Conservation (phyloP, 805 yeast species). For the Kazachstania bromeliacearum region DNA sequence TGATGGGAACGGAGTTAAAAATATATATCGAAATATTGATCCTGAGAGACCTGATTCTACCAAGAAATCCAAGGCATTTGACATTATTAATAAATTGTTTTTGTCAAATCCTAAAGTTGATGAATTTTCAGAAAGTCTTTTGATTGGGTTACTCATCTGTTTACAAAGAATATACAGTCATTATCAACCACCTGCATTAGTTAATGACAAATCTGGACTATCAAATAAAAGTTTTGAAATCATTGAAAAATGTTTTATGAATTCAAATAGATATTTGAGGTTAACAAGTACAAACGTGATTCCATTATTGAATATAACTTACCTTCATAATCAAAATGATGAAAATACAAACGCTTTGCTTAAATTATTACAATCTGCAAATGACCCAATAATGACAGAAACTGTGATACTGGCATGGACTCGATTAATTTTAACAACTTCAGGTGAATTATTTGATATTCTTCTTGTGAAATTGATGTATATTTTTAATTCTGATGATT, state of each 20-base stretch:
- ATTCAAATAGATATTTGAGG: slow-evolving; percentile 47
- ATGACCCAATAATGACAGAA: slow-evolving; percentile 41
- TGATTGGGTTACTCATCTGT: slow-evolving; percentile 38
- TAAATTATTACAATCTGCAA: slow-evolving; percentile 30
- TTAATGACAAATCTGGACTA: slow-evolving; percentile 2
- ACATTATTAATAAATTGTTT: slow-evolving; percentile 22
- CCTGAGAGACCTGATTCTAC: slow-evolving; percentile 25
- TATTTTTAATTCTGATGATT: slow-evolving; percentile 53
- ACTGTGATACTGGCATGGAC: slow-evolving; percentile 54
- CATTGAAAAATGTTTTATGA: slow-evolving; percentile 32
- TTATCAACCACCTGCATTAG: slow-evolving; percentile 39
- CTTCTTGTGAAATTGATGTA: slow-evolving; percentile 57
- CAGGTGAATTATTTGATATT: slow-evolving; percentile 61
- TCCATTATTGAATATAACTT: slow-evolving; percentile 39
- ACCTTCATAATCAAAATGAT: slow-evolving; percentile 34
- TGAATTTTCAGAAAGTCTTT: slow-evolving; percentile 21
- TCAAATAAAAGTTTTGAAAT: slow-evolving; percentile 29
- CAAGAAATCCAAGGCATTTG: slow-evolving; percentile 15
- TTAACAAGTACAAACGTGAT: slow-evolving; percentile 42
- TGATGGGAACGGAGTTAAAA: slow-evolving; percentile 13
- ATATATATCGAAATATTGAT: slow-evolving; percentile 14
- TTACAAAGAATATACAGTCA: slow-evolving; percentile 44
- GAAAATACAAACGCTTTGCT: slow-evolving; percentile 38
- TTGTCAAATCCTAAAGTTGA: slow-evolving; percentile 16
- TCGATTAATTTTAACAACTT: slow-evolving; percentile 49